Evolutionary conservation across 805 yeast species (phyloP), one percentile per base, ranked within the genome.

Genomic region (Wickerhamiella azymoides): DNA sequence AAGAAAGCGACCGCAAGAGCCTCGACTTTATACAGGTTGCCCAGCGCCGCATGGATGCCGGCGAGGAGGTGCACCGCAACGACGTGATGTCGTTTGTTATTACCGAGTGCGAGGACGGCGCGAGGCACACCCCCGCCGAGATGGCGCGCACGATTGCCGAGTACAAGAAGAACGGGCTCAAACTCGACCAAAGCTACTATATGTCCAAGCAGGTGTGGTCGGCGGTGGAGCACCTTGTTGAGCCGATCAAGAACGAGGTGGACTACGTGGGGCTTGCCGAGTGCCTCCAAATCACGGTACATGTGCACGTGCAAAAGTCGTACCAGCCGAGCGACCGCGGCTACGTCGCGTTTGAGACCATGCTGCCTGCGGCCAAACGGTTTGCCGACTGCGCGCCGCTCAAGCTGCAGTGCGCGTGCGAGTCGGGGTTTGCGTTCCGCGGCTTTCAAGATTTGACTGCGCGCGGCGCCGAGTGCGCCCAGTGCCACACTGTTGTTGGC

Each of bases 11-110:
- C 51, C 72, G 76, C 37, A 82, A 82, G 52, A 73, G 75, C 38
- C 77, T 80, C 77, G 92, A 95, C 47, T 67, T 73, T 3, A 95
- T 92, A 13, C 92, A 81, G 59, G 96, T 86, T 32, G 99, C 97
- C 0, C 66, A 84, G 49, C 72, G 92, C 54, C 69, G 84, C 63
- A 68, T 83, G 52, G 74, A 72, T n/a, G 79, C 77, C 49, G 96
- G 97, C 30, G 88, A 86, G 56, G 79, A 82, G 32, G 74, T 92
- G 43, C 79, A 79, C 52, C 93, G 94, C 0, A 95, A 94, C 17
- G 81, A 80, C 54, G 96, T 92, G 40, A 80, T 92, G 33, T 81
- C 96, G 0, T 92, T 72, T 65, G 81, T 92, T 38, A 79, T 92
- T 30, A 76, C 93, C 1, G 73, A 67, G 33, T 64, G 56, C 7